Percentiles rank a stretch among this genome's conserved stretches.
These are phyloP conservation scores for Haberlea rhodopensis DNA, from an alignment of 257 asterid genomes.

Conservation along the genomic window DNA sequence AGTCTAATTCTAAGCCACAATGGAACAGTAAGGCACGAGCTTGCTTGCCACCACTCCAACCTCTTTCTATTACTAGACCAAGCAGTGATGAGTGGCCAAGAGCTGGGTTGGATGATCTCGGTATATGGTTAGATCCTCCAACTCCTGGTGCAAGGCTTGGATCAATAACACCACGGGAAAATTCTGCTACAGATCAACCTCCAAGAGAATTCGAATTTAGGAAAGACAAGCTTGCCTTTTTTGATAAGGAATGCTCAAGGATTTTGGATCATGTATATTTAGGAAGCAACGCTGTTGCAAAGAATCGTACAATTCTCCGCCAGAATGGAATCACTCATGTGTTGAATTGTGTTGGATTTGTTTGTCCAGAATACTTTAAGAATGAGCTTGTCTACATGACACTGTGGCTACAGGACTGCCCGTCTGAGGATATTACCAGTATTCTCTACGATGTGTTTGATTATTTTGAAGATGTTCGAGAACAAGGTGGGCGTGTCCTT, in stretches of 20 bases:
- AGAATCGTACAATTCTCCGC: slow-evolving; percentile 63
- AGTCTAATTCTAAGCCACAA: slow-evolving; percentile 53
- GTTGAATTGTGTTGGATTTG: slow-evolving; percentile 91
- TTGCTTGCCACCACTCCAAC: slow-evolving; percentile 93
- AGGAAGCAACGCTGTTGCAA: slow-evolving; percentile 82
- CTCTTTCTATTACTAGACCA: slow-evolving; percentile 66
- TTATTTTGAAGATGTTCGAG: slow-evolving; percentile 84
- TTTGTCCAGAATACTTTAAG: too few species aligned
- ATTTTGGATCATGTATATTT: slow-evolving; percentile 71
- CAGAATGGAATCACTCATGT: slow-evolving; percentile 84
- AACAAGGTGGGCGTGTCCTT: slow-evolving; percentile 76
- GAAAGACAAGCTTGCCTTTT: slow-evolving; percentile 78
- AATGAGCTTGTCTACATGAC: slow-evolving; percentile 80
- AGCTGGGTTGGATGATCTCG: slow-evolving; percentile 89
- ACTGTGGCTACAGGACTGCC: slow-evolving; percentile 88
- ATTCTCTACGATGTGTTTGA: slow-evolving; percentile 87
- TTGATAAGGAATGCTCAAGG: slow-evolving; percentile 85
- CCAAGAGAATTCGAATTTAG: slow-evolving; percentile 56
- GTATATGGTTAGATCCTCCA: slow-evolving; percentile 70
- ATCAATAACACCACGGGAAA: slow-evolving; percentile 49
- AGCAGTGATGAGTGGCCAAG: slow-evolving; percentile 80
- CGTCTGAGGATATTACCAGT: slow-evolving; percentile 88
- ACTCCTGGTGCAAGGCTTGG: slow-evolving; percentile 73
- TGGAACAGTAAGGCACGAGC: slow-evolving; percentile 89
- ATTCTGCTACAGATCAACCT: slow-evolving; percentile 35